Evolutionary conservation across 2,329 filamentous ascomycete species (phyloP).

Genomic region (Trichoderma atroviride): DNA sequence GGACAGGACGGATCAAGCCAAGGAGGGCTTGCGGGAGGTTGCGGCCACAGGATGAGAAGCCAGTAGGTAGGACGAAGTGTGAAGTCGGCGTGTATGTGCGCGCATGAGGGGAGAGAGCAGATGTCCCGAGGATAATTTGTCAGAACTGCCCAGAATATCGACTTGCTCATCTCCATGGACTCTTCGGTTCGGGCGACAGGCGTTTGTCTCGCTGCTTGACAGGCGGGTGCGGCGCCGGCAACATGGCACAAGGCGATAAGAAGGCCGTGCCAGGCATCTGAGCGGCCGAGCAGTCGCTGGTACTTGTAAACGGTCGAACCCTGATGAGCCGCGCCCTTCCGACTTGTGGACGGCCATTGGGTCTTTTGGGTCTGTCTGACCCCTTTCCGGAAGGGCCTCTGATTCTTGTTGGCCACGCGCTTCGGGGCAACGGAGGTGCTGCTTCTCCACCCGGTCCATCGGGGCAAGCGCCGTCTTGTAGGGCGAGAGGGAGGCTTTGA

Average conservation of each 20-base stretch:
- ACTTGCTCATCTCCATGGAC: background rate
- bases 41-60: background rate
- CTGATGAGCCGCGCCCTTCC: constrained; percentile 1
- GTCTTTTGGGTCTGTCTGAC: background rate
- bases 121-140: constrained; percentile 9
- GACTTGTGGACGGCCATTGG: constrained; percentile 3
- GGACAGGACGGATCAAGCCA: background rate
- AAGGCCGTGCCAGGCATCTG: background rate
- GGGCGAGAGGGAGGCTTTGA: background rate
- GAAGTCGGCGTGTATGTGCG: background rate
- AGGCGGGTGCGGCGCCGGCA: constrained; percentile 9
- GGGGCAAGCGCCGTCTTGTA: constrained; percentile 20
- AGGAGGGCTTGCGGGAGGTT: background rate
- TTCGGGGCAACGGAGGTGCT: constrained; percentile 27
- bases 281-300: background rate
- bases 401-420: constrained; percentile 6
- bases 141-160: background rate
- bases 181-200: constrained; percentile 26
- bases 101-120: background rate
- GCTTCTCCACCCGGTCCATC: constrained; percentile 26
- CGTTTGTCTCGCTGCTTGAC: background rate
- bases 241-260: constrained; percentile 18
- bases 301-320: background rate
- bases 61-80: background rate
- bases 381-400: background rate